Base-by-base conservation (phyloP, 1,284 basidiomycete species). In the Afroboletus lepidellus region DNA sequence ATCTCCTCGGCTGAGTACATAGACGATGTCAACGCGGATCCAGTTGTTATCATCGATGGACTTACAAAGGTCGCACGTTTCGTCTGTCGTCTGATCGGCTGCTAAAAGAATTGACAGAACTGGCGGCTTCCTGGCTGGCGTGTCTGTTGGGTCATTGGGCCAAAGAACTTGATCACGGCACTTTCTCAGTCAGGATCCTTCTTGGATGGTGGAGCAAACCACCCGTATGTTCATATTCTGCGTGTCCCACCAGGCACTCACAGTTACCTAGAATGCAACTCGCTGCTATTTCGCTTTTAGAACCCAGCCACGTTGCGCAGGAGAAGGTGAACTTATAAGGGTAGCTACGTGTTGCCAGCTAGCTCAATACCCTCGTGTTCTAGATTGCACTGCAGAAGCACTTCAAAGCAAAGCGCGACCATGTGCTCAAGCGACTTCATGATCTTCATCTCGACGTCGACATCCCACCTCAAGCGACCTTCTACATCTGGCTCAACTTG, bases 71-170 rank as follows among this genome's bases (percentile, higher is more conserved):
- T 88, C 46, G 41, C 3, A 18, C 6, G 18, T 36, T 18, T 20
- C 23, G 2, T 13, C 15, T 23, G 29, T 41, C 23, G 8, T 18
- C 5, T 44, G 3, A 20, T 41, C 32, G 7, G n/a, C 34, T 16
- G 11, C 44, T 56, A 13, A 58, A 29, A 12, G 20, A 30, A 18
- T 25, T 1, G 20, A 21, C 59, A 90, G 87, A 90, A 90, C 70
- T 92, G 87, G 87, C 87, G 91, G 64, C 84, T 94, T 43, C 92
- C 94, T 11, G 94, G 94, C 21, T 96, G 92, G 92, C 83, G 94
- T 62, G 78, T 94, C 32, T 95, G 93, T 74, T 98, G 94, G 94
- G 93, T 97, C 16, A 71, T 97, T n/a, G 95, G 92, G 0, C 94
- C 93, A n/a, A 92, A 88, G 72, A 87, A 90, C 65, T 71, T 96